Percentiles rank a stretch among this genome's conserved stretches.
phyloP scores from a whole-genome alignment of 495 filamentous ascomycete species.

The Pseudomonodictys pantanalensis region DNA sequence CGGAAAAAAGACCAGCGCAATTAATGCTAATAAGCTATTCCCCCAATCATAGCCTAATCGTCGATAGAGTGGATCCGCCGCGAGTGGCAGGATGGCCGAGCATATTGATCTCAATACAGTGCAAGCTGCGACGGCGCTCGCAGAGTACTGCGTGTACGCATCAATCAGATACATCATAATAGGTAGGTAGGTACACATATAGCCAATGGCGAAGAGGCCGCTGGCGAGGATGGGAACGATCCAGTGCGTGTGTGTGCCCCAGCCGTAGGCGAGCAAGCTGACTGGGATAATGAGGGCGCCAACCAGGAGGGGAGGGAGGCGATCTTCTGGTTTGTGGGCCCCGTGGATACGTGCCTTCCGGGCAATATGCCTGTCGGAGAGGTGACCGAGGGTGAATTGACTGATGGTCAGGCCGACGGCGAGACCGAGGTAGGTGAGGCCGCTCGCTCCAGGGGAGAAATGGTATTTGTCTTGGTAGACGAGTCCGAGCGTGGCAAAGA shows the following conservation, averaged over 20 bases:
- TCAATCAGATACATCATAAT: slow-evolving; percentile 12
- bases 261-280: not conserved
- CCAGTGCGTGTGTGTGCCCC: slow-evolving; percentile 20
- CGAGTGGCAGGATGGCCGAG: slow-evolving; percentile 11
- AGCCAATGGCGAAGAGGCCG: slow-evolving; percentile 23
- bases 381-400: not conserved
- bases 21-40: not conserved
- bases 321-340: not conserved
- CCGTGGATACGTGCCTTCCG: not conserved
- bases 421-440: not conserved
- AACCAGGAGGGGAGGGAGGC: not conserved
- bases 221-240: slow-evolving; percentile 28
- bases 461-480: not conserved
- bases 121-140: slow-evolving; percentile 11
- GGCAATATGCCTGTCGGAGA: not conserved
- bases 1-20: not conserved
- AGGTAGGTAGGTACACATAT: slow-evolving; percentile 20
- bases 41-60: slow-evolving; percentile 4
- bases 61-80: not conserved
- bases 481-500: not conserved
- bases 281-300: not conserved
- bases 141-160: slow-evolving; percentile 12
- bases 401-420: not conserved
- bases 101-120: slow-evolving; percentile 8
- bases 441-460: not conserved